These are phyloP conservation scores for Croton setiger DNA, from an alignment of 441 rosid species.

Conservation along the genomic window DNA sequence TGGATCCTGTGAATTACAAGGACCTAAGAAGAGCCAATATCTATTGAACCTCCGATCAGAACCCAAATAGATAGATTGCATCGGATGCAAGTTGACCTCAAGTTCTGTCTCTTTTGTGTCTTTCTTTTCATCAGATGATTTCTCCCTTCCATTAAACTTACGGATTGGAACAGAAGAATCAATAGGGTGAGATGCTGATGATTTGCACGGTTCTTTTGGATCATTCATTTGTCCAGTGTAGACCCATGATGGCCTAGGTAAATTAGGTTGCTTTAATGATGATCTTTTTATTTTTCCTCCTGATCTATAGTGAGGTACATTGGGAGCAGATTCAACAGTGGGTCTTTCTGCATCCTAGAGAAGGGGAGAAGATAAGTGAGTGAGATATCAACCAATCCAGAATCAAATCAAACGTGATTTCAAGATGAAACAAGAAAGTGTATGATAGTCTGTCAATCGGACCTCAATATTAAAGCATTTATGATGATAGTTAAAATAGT, in stretches of 20 bases:
- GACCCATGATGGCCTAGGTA: constrained; percentile 68
- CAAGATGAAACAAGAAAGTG: background rate
- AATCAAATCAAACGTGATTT: constrained; percentile 2
- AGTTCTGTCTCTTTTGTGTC: constrained; percentile 35
- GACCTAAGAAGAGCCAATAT: constrained; percentile 98
- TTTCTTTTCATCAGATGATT: constrained; percentile 23
- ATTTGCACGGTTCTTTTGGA: constrained; percentile 32
- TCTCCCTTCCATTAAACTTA: constrained; percentile 32
- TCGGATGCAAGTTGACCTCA: constrained; percentile 47
- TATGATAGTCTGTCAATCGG: background rate
- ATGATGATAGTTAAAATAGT: background rate
- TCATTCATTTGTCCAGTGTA: constrained; percentile 43
- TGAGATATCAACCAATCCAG: background rate
- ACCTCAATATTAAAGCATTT: background rate
- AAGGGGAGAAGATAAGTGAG: constrained; percentile 9
- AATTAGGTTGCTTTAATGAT: constrained; percentile 36
- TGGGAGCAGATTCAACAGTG: constrained; percentile 41
- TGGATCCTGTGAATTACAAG: constrained; percentile 76
- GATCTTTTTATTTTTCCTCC: constrained; percentile 89
- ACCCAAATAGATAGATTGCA: constrained; percentile 91
- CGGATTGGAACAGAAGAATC: constrained; percentile 58
- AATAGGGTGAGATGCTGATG: constrained; percentile 53
- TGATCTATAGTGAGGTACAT: constrained; percentile 54
- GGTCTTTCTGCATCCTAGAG: constrained; percentile 54
- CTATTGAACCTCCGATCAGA: constrained; percentile 96